Evolutionary conservation across 768 basidiomycete genomes (phyloP), one percentile per base, ranked within the genome.

Genomic region (Rhizopogon vesiculosus): DNA sequence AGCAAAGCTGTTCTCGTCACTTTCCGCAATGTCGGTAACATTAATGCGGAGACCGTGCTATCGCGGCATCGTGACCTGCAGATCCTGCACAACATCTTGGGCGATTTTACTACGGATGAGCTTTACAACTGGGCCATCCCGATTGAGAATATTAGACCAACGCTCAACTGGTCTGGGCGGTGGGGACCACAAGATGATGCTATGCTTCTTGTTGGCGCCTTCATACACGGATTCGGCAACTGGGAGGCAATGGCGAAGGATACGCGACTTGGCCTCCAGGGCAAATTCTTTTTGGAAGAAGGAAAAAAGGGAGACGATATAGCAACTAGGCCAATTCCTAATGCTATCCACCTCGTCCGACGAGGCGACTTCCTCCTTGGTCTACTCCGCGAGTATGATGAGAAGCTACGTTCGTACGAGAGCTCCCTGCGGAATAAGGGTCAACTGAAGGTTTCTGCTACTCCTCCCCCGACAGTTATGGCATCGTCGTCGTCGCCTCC

Each of bases 231-330:
- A 18, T 96, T 98, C 67, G 96, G 95, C 13, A 91, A 89, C 65
- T 99, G 97, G 97, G 97, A 98, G 66, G 81, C 82, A 25, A 98
- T 98, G 79, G 83, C 85, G 54, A 91, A 94, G 73, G 97, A 99
- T 68, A 70, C 83, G 12, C 83, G 83, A 57, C 84, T 99, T 12
- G 84, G 85, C 2, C 78, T 99, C 13, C 81, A 85, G 1, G 93
- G 89, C 70, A 98, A 98, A 68, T 96, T 99, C 76, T 98, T 98
- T 84, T 79, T 99, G 51, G 97, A 98, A 68, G 95, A 98, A 70
- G 91, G 89, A 63, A 98, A 98, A 77, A 96, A 97, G 72, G 88
- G 86, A 33, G 89, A 93, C 74, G 90, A 94, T 63, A 73, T 86
- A 40, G 79, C 89, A 15, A 89, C 82, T 61, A 83, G 91, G 65